Evolutionary conservation across 192 early-diverging fungal species (phyloP), one percentile per base, ranked within the genome.

Genomic region (Backusella tuberculispora): DNA sequence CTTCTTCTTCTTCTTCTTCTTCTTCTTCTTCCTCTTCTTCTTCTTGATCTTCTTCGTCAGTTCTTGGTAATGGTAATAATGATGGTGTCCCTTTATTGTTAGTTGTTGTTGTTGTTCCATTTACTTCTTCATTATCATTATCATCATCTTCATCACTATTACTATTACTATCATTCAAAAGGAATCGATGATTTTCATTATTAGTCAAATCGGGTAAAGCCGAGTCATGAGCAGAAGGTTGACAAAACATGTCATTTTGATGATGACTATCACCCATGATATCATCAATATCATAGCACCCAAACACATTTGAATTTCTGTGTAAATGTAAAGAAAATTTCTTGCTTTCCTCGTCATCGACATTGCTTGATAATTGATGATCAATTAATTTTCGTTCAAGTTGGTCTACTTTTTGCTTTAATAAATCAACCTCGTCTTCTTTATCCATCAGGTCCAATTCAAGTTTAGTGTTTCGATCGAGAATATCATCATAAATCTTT

Each of bases 1-100:
- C 80, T 40, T 68, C 68, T 4, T 71, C 17, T 8, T 76, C 74
- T 4, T 82, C 81, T 9, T 78, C 60, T n/a, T 76, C 82, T 4
- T 77, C 77, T 38, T 80, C 79, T 26, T 81, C 76, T n/a, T 70
- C 53, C 3, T 71, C 70, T 15, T 71, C 63, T 12, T 83, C 79
- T 4, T 72, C 70, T 34, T 78, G 5, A 21, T 64, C 76, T 15
- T 42, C 63, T 17, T 70, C 74, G 4, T 73, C 50, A 10, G 37
- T 60, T 34, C 68, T 63, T 43, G 0, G 24, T 42, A 15, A 21
- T 66, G 19, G 5, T n/a, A 29, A 72, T 38, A 34, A 17, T 19
- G 41, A 12, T 37, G 9, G 13, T 34, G 2, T 2, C 29, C 29
- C 29, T 1, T 34, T 34, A 34, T 34, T 34, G 29, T 34, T 34